These are phyloP conservation scores for Ceriops decandra DNA, from an alignment of 345 rosid species.

Conservation along the genomic window DNA sequence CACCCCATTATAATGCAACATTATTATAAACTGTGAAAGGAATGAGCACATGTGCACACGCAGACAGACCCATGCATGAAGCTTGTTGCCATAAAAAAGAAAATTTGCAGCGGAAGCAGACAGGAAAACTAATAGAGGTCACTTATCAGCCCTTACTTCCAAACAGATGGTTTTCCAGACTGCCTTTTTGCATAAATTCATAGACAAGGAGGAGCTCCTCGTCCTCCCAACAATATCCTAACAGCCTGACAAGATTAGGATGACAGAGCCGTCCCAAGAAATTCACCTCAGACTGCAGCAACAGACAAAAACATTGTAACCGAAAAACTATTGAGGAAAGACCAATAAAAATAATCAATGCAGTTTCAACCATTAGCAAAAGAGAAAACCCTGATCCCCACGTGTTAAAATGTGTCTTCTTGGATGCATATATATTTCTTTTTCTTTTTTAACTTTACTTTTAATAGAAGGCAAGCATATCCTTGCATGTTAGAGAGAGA, in stretches of 20 bases:
- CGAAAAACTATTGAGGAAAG: too few species aligned
- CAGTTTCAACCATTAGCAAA: too few species aligned
- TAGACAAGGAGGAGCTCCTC: constrained; percentile 75
- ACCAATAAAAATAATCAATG: too few species aligned
- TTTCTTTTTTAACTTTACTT: too few species aligned
- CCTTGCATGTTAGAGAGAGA: too few species aligned
- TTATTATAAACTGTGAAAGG: not conserved
- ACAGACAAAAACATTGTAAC: constrained; percentile 8
- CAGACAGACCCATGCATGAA: too few species aligned
- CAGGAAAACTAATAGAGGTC: not conserved
- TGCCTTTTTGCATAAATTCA: constrained; percentile 92
- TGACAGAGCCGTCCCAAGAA: constrained; percentile 85
- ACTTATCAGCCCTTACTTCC: constrained; percentile 47
- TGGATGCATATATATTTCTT: too few species aligned
- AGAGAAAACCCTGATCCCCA: too few species aligned
- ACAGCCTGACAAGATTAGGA: constrained; percentile 76
- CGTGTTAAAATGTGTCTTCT: too few species aligned
- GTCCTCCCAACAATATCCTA: constrained; percentile 82
- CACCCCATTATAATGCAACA: constrained; percentile 3
- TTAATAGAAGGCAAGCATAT: too few species aligned
- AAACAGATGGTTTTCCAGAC: constrained; percentile 89
- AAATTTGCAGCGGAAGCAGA: not conserved
- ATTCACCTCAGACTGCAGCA: constrained; percentile 67
- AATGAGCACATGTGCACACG: too few species aligned
- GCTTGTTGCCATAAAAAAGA: not conserved